These are phyloP conservation scores for Fragaria nilgerrensis DNA, from an alignment of 306 rosid genomes.

Conservation along the genomic window DNA sequence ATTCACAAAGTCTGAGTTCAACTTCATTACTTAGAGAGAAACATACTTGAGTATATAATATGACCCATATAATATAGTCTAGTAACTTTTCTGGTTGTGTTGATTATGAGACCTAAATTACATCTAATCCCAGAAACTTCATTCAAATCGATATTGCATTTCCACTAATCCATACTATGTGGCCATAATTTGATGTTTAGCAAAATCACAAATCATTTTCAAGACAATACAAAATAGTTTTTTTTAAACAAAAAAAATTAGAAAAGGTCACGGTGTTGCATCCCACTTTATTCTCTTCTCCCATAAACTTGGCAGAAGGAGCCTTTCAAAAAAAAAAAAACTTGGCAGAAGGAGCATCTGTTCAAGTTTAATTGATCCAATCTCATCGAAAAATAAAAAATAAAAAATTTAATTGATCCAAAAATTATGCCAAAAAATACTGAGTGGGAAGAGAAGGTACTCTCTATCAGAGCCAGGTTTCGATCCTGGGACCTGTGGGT, in stretches of 20 bases:
- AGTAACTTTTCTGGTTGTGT: too few species aligned
- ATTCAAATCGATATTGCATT: too few species aligned
- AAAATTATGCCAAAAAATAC: neutral
- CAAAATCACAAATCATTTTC: neutral
- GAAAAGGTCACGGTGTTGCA: neutral
- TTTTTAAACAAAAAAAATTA: too few species aligned
- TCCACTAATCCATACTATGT: too few species aligned
- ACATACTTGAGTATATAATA: neutral
- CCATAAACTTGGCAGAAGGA: neutral
- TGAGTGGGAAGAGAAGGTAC: neutral
- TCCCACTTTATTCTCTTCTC: neutral
- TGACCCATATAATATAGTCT: neutral
- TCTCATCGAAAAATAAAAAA: too few species aligned
- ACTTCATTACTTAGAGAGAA: neutral
- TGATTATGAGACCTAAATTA: too few species aligned
- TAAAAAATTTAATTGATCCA: neutral
- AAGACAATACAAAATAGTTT: too few species aligned
- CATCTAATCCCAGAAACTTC: too few species aligned
- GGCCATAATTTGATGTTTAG: too few species aligned
- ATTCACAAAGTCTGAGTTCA: neutral
- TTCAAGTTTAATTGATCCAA: neutral
- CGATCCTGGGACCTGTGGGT: slow-evolving; percentile 15
- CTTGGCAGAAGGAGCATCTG: neutral
- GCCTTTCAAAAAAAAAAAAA: too few species aligned
- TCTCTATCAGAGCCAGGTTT: slow-evolving; percentile 8